A percentile compares a stretch with the other conserved stretches of the same genome.
Conservation (phyloP, 192 early-diverging fungal species). For the Rhizophagus clarus region DNA sequence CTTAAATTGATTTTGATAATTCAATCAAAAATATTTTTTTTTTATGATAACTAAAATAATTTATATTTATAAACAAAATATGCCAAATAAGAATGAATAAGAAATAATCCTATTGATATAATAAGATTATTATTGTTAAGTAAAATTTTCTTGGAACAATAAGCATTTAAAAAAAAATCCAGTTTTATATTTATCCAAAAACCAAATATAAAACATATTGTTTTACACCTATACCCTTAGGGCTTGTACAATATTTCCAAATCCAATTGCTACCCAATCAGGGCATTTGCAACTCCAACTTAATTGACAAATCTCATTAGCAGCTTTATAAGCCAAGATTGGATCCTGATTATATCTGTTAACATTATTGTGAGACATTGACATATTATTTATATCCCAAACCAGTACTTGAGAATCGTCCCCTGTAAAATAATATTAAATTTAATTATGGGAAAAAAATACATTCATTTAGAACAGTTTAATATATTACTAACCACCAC, state of each 20-base stretch:
- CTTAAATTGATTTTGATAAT: too few relatives aligned
- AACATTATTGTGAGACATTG: slow-evolving; percentile 33
- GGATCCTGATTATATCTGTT: slow-evolving; percentile 52
- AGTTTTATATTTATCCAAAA: too few relatives aligned
- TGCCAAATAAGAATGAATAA: too few relatives aligned
- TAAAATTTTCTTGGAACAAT: too few relatives aligned
- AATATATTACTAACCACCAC: slow-evolving; percentile 64
- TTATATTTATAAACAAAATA: too few relatives aligned
- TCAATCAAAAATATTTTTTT: too few relatives aligned
- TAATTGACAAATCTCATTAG: slow-evolving; percentile 77
- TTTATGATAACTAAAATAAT: too few relatives aligned
- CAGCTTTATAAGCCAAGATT: slow-evolving; percentile 74
- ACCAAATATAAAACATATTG: too few relatives aligned
- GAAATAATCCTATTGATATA: too few relatives aligned
- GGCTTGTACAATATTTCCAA: slow-evolving; percentile 83
- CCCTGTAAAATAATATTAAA: slow-evolving; percentile 47
- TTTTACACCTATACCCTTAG: slow-evolving; percentile 62
- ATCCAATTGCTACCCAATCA: slow-evolving; percentile 90
- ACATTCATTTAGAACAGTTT: not conserved
- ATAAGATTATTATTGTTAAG: too few relatives aligned
- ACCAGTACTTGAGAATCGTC: slow-evolving; percentile 90
- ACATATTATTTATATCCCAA: slow-evolving; percentile 73
- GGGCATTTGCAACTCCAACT: slow-evolving; percentile 77
- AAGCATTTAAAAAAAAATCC: too few relatives aligned
- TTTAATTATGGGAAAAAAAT: not conserved